Conservation (phyloP, 2,329 filamentous ascomycete genomes). For the Botryotinia convoluta region DNA sequence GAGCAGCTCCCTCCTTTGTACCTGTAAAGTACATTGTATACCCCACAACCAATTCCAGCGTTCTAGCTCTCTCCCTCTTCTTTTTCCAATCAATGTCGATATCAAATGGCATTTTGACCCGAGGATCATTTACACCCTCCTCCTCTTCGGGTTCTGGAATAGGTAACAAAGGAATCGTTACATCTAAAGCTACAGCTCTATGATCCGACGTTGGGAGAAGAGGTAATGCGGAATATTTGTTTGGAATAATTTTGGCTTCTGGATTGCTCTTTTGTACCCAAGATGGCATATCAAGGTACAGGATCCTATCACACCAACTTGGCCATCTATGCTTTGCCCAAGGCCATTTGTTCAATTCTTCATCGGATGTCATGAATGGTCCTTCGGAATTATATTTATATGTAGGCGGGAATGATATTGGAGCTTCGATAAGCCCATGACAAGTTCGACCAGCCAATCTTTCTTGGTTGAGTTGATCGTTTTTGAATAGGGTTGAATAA, state of each 20-base stretch:
- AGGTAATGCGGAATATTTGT: slow-evolving; percentile 71
- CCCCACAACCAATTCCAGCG: slow-evolving; percentile 59
- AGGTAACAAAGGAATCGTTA: slow-evolving; percentile 58
- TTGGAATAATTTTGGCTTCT: slow-evolving; percentile 51
- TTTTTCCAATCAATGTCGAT: slow-evolving; percentile 56
- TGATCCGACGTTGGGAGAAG: slow-evolving; percentile 85
- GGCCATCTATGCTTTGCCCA: slow-evolving; percentile 86
- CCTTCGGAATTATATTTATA: slow-evolving; percentile 74
- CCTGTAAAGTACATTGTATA: slow-evolving; percentile 46
- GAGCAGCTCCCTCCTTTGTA: slow-evolving; percentile 36
- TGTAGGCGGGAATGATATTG: slow-evolving; percentile 80
- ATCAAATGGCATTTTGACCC: slow-evolving; percentile 52
- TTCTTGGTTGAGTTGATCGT: slow-evolving; percentile 80
- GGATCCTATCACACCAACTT: slow-evolving; percentile 87
- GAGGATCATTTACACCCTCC: slow-evolving; percentile 39
- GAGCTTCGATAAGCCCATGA: slow-evolving; percentile 73
- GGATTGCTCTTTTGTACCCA: slow-evolving; percentile 45
- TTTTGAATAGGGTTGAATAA: slow-evolving; percentile 63
- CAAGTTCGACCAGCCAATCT: slow-evolving; percentile 65
- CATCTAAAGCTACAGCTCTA: slow-evolving; percentile 73
- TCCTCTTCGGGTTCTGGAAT: slow-evolving; percentile 40
- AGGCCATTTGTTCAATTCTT: slow-evolving; percentile 54
- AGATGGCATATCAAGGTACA: slow-evolving; percentile 65
- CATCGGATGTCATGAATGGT: slow-evolving; percentile 42
- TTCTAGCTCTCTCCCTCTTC: slow-evolving; percentile 52